These are phyloP conservation scores for Alectoria sarmentosa DNA, from an alignment of 495 filamentous ascomycete species.

Conservation along the genomic window DNA sequence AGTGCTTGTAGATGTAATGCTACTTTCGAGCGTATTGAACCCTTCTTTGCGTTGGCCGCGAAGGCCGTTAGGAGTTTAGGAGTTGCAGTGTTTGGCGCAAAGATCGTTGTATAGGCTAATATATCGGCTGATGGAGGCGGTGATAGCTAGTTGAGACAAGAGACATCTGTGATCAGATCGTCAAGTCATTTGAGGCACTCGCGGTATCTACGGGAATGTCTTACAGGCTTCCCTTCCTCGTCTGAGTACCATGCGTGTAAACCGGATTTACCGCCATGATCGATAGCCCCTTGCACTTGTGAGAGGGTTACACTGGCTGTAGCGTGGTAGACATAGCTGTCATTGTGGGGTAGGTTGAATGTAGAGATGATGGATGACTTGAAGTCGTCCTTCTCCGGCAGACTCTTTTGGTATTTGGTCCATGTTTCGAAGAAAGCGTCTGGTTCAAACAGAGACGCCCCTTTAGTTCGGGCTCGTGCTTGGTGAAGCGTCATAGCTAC, in stretches of 20 bases:
- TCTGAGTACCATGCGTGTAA: constrained; percentile 39
- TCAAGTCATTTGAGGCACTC: constrained; percentile 16
- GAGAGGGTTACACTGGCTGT: constrained; percentile 43
- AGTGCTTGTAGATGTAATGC: constrained; percentile 42
- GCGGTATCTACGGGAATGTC: constrained; percentile 11
- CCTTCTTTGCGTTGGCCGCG: constrained; percentile 50
- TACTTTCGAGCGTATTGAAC: constrained; percentile 42
- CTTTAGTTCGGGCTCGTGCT: constrained; percentile 21
- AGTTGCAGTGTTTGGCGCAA: constrained; percentile 42
- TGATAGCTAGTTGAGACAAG: constrained; percentile 30
- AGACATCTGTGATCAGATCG: constrained; percentile 16
- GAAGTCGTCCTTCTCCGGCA: constrained; percentile 39
- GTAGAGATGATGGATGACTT: constrained; percentile 41
- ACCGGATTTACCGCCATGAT: constrained; percentile 37
- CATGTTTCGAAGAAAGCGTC: constrained; percentile 34
- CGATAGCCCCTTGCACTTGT: constrained; percentile 46
- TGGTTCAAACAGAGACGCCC: constrained; percentile 32
- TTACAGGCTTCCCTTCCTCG: constrained; percentile 30
- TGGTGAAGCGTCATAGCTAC: background rate
- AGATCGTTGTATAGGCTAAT: constrained; percentile 51
- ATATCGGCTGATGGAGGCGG: constrained; percentile 45
- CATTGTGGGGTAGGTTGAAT: constrained; percentile 42
- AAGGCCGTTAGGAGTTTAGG: constrained; percentile 46
- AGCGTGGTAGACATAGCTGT: constrained; percentile 53
- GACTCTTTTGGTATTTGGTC: constrained; percentile 21